Base-by-base conservation (phyloP, 805 yeast species). In the Schwanniomyces pseudopolymorphus region DNA sequence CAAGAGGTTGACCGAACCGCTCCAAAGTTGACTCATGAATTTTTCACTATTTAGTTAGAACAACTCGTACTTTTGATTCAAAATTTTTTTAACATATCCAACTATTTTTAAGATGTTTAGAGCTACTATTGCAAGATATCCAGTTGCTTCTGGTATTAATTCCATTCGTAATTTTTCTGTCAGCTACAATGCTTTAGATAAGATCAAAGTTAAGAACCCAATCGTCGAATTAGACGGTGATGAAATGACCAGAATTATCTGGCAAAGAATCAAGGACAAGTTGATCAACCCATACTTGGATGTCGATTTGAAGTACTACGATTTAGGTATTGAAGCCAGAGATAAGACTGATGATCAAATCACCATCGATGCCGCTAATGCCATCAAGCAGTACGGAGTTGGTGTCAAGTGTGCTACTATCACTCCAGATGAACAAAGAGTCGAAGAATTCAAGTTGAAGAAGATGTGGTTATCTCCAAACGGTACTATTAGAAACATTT, bases 381-480 rank as follows among this genome's bases (percentile, higher is more conserved):
- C 91, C 25, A 86, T 84, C 55, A 76, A 77, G 60, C 62, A 86
- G 64, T 83, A 81, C 55, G 91, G 90, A 51, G 92, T 87, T 20
- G 92, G 90, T 60, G 77, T 87, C 56, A 87, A 87, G 66, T 87
- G 92, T 77, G 92, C 94, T 42, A 87, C 92, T 14, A 87, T 87
- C 57, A 87, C 92, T 1, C 94, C 92, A 2, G 92, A 87, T 64
- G 92, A 87, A 64, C 82, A 79, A 21, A 77, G 94, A 65, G 92
- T 87, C 39, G 72, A 82, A 60, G 94, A 87, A 67, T 87, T 85
- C 56, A 69, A 72, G 40, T 74, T 87, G 64, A 83, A 83, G 60
- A 80, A 87, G 61, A 87, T 87, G 94, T 87, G 92, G 91, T 75
- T 82, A 43, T 86, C 92, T 17, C 94, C 94, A 53, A 87, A 87